A percentile compares a stretch with the other conserved stretches of the same genome.
phyloP scores from a whole-genome alignment of 2,329 filamentous ascomycete genomes.

The Tolypocladium amazonense region DNA sequence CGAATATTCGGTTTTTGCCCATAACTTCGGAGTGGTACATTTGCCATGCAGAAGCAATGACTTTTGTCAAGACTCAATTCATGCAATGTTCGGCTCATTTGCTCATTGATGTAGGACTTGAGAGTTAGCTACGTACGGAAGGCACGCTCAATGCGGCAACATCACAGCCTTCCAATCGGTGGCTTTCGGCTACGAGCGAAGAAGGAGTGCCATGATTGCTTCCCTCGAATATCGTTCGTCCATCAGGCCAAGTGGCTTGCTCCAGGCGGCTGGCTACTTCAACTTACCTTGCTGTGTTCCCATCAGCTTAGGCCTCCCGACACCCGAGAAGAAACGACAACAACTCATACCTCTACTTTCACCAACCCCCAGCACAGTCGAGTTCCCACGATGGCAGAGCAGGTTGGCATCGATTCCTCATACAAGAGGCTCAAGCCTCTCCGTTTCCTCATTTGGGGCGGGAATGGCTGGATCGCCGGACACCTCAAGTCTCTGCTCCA shows the following conservation, averaged over 20 bases:
- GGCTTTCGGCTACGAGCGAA: neutral
- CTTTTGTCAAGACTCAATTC: neutral
- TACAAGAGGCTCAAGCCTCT: neutral
- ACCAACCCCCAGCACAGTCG: neutral
- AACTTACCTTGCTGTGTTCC: neutral
- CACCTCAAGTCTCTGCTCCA: conserved; percentile 49
- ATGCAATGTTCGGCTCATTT: no score
- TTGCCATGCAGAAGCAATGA: no score
- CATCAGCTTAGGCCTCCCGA: neutral
- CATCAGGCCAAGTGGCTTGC: neutral
- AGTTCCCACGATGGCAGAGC: neutral
- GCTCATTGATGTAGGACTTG: no score
- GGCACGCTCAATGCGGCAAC: no score
- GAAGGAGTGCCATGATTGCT: neutral
- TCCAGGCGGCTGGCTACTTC: neutral
- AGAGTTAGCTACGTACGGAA: no score
- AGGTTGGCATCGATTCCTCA: neutral
- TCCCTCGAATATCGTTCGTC: neutral
- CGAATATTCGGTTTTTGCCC: no score
- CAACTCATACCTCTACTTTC: neutral
- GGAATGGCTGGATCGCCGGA: conserved; percentile 51
- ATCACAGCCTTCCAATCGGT: neutral
- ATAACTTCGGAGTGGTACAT: neutral
- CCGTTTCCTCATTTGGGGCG: conserved; percentile 55
- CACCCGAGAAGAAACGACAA: neutral